Conservation (phyloP, 2,329 filamentous ascomycete genomes). For the Fusarium proliferatum region DNA sequence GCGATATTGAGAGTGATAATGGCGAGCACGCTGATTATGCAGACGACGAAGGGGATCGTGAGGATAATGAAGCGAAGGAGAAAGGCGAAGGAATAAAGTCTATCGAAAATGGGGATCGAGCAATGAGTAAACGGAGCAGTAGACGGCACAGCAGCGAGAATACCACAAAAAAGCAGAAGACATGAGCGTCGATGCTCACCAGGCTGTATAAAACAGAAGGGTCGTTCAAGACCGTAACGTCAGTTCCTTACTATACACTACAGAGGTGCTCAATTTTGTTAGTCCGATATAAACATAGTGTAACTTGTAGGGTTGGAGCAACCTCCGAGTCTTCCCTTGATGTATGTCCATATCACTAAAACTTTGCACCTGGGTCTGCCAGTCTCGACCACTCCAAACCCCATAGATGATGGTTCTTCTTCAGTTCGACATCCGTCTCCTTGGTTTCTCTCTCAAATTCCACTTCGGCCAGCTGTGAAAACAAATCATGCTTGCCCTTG, state of each 20-base stretch:
- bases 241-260: not conserved
- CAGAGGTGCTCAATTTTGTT: not conserved
- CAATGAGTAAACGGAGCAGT: conserved; percentile 41
- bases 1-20: conserved; percentile 49
- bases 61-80: conserved; percentile 34
- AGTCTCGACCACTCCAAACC: conserved; percentile 51
- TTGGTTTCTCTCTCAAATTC: conserved; percentile 40
- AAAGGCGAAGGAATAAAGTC: conserved; percentile 28
- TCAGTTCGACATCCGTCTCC: conserved; percentile 19
- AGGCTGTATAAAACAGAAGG: not conserved
- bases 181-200: not conserved
- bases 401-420: conserved; percentile 44
- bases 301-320: not conserved
- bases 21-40: conserved; percentile 50
- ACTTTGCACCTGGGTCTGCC: conserved; percentile 39
- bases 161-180: conserved; percentile 46
- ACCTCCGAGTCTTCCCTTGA: not conserved
- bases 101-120: conserved; percentile 3
- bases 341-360: conserved; percentile 24
- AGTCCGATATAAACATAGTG: not conserved
- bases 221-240: not conserved
- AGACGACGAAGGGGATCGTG: conserved; percentile 39
- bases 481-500: conserved; percentile 42
- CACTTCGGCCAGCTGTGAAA: conserved; percentile 46
- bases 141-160: conserved; percentile 20